A percentile compares a stretch with the other conserved stretches of the same genome.
phyloP scores from a whole-genome alignment of 306 rosid genomes.

The Cicer chorassanicum region DNA sequence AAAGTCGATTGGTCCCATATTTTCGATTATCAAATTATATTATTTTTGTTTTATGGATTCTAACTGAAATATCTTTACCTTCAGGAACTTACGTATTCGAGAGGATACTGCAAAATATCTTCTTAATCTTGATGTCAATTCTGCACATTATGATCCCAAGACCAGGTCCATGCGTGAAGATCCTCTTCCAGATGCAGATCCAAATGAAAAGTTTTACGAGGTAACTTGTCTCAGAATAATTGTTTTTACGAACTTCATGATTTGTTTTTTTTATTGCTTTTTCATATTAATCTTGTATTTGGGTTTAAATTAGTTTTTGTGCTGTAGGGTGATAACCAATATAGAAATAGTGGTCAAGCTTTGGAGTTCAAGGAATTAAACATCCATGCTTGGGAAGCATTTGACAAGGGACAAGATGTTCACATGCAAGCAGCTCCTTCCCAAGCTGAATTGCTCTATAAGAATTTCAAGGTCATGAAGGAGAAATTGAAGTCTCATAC shows the following conservation, averaged over 20 bases:
- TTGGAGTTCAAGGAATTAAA: slow-evolving; percentile 44
- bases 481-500: slow-evolving; percentile 65
- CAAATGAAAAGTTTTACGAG: slow-evolving; percentile 67
- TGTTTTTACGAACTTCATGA: not conserved
- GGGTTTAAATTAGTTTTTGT: not conserved
- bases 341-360: slow-evolving; percentile 51
- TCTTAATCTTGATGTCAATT: slow-evolving; percentile 46
- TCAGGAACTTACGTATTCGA: slow-evolving; percentile 47
- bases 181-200: slow-evolving; percentile 79
- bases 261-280: slow-evolving; percentile 5
- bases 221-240: slow-evolving; percentile 42
- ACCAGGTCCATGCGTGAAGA: slow-evolving; percentile 76
- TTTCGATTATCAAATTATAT: not conserved
- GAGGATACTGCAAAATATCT: slow-evolving; percentile 49
- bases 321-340: slow-evolving; percentile 55
- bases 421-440: slow-evolving; percentile 78
- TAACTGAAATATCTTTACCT: slow-evolving; percentile 27
- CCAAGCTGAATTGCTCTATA: slow-evolving; percentile 50
- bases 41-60: not conserved
- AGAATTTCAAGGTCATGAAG: slow-evolving; percentile 62
- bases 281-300: not conserved
- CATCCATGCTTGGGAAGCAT: slow-evolving; percentile 49
- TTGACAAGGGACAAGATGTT: slow-evolving; percentile 61
- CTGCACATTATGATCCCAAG: slow-evolving; percentile 45
- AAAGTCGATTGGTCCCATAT: not conserved